Base-by-base conservation (phyloP, 495 filamentous ascomycete species). In the Cercophora samala region DNA sequence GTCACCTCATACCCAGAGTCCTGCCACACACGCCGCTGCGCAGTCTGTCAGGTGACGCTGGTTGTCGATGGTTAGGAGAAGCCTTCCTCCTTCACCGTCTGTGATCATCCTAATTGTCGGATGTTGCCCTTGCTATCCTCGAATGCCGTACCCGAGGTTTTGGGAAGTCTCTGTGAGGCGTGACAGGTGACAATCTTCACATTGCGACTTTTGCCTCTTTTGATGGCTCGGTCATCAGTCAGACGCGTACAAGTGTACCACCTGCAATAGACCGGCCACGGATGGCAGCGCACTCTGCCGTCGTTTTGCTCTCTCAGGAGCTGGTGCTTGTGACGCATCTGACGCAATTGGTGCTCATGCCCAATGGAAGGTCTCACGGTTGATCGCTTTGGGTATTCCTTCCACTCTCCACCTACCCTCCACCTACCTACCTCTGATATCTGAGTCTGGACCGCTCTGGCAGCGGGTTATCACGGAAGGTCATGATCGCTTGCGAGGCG, bases 321-420 rank as follows among this genome's bases (percentile, higher is more conserved):
- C 22, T 26, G 21, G 6, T 23, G 37, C n/a, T 42, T 60, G 58
- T 60, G 58, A 60, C 58, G 59, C 59, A 37, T 29, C 59, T 19
- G 24, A 37, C 29, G 59, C 59, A 37, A 37, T 29, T 29, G 19
- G 29, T 42, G 9, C 19, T 19, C 29, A 26, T 21, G 24, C 29
- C 29, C 59, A 37, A 61, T 37, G 24, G 15, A 5, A 26, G 29
- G 58, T 60, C n/a, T 23, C 53, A 19, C 53, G 53, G 53, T 8
- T 56, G 22, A 56, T 56, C 53, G n/a, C 8, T 21, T 56, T 23
- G n/a, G n/a, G 53, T 56, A 23, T 56, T 19, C 37, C 37, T 13
- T 46, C 15, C n/a, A 56, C 2, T 56, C 2, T 2, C n/a, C 53
- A 23, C 53, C n/a, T 56, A 8, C n/a, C n/a, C n/a, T n/a, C n/a